Conservation (phyloP, 345 rosid genomes). For the Syzygium aqueum region DNA sequence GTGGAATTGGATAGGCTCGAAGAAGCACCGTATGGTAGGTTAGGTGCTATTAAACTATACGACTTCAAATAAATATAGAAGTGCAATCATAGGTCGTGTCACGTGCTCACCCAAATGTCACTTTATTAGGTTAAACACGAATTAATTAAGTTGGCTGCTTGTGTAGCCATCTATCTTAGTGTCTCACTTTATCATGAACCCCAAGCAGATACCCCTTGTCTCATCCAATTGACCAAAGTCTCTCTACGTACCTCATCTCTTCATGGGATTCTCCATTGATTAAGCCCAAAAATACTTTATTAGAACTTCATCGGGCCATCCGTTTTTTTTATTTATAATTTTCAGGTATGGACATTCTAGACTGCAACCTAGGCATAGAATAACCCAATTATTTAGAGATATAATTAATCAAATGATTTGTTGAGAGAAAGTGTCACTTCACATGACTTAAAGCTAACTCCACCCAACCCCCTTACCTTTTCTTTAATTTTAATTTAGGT, state of each 20-base stretch:
- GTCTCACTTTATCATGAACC: background rate
- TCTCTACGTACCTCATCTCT: background rate
- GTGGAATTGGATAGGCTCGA: background rate
- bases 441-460: conserved; percentile 82
- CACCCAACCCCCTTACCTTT: conserved; percentile 16
- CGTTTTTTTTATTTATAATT: background rate
- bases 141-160: background rate
- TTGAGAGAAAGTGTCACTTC: conserved; percentile 26
- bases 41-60: background rate
- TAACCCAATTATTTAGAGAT: background rate
- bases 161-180: background rate
- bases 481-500: background rate
- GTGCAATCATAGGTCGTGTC: background rate
- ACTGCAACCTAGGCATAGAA: background rate
- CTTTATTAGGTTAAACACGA: background rate
- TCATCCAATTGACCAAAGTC: background rate
- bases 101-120: background rate
- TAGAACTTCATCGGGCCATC: background rate
- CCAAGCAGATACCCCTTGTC: background rate
- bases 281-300: background rate
- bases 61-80: background rate
- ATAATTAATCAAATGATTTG: background rate
- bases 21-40: background rate
- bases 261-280: background rate
- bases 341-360: background rate